A percentile compares a stretch with the other conserved stretches of the same genome.
Conservation (phyloP, 1,284 basidiomycete genomes). For the Irpex sp. region DNA sequence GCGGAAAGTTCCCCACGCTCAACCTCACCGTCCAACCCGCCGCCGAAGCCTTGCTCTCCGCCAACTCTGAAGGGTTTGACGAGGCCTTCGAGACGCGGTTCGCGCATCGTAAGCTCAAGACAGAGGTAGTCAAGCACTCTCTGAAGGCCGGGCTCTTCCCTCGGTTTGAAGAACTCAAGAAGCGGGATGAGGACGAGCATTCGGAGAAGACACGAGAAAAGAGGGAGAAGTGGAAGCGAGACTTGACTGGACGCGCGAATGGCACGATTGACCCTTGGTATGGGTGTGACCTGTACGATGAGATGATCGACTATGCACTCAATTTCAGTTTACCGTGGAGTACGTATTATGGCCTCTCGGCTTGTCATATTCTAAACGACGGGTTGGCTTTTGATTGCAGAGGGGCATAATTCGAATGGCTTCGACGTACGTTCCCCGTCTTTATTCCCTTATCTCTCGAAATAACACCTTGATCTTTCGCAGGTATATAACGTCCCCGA, state of each 20-base stretch:
- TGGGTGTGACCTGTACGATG: conserved; percentile 30
- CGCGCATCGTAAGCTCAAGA: neutral
- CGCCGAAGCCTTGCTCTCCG: neutral
- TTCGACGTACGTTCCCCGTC: conserved; percentile 22
- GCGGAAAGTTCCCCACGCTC: conserved; percentile 42
- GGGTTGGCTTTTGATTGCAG: neutral
- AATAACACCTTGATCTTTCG: neutral
- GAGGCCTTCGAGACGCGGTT: too few relatives aligned
- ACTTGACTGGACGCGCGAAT: conserved; percentile 23
- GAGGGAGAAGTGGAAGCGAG: conserved; percentile 19
- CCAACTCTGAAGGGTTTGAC: neutral
- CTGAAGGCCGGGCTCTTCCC: neutral
- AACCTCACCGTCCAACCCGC: conserved; percentile 4
- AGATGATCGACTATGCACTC: conserved; percentile 33
- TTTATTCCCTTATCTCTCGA: neutral
- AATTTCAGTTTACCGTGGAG: conserved; percentile 33
- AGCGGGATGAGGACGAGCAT: neutral
- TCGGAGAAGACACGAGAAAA: neutral
- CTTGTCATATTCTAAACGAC: neutral
- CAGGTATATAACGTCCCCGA: conserved; percentile 32
- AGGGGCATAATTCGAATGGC: conserved; percentile 9
- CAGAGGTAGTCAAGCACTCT: neutral
- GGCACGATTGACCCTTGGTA: conserved; percentile 34
- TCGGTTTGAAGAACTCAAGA: neutral
- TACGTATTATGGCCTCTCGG: conserved; percentile 12